Evolutionary conservation across 768 basidiomycete species (phyloP).

Genomic region (Naganishia vaughanmartiniae): DNA sequence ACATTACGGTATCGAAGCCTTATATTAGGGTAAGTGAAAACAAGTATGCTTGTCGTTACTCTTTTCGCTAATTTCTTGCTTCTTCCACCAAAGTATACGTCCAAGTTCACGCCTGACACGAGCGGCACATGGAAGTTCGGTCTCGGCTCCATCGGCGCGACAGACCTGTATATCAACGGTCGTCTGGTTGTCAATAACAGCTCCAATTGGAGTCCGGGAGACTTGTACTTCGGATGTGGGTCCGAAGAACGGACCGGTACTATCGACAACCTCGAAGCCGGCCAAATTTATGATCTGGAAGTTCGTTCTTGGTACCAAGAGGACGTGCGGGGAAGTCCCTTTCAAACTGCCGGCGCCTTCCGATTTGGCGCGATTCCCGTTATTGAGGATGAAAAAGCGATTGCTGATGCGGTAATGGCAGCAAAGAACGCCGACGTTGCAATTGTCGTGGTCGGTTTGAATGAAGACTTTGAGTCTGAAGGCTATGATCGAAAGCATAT

Average conservation of each 20-base stretch:
- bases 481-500: constrained; percentile 51
- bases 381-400: constrained; percentile 60
- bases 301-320: constrained; percentile 64
- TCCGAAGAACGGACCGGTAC: constrained; percentile 64
- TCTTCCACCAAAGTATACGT: constrained; percentile 54
- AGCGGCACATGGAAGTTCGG: constrained; percentile 58
- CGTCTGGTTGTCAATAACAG: constrained; percentile 77
- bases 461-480: constrained; percentile 69
- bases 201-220: constrained; percentile 68
- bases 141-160: constrained; percentile 59
- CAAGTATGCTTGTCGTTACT: too few relatives aligned
- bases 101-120: constrained; percentile 58
- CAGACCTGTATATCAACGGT: constrained; percentile 66
- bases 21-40: too few relatives aligned
- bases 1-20: constrained; percentile 68
- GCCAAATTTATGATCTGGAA: constrained; percentile 58
- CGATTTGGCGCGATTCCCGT: constrained; percentile 72
- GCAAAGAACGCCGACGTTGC: constrained; percentile 67
- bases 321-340: constrained; percentile 55
- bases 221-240: constrained; percentile 69
- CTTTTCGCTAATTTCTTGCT: too few relatives aligned
- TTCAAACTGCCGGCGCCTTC: constrained; percentile 50
- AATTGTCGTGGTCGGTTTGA: constrained; percentile 71
- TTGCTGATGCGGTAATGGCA: constrained; percentile 64
- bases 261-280: constrained; percentile 56